Conservation (phyloP, 2,329 filamentous ascomycete genomes). For the Gliomastix tumulicola region DNA sequence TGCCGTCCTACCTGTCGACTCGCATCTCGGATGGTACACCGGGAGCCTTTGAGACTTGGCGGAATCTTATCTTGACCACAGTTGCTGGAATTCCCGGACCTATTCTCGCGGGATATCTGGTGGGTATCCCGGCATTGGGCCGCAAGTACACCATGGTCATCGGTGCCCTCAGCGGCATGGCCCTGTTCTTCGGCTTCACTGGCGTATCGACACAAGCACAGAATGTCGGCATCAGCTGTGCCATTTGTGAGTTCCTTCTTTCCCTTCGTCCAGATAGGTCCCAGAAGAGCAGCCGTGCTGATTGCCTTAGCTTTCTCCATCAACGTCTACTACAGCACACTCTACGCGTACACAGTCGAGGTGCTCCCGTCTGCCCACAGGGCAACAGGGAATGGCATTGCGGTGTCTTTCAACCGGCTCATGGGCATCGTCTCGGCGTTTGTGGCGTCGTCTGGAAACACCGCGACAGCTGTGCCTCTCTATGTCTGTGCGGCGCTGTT, state of each 20-base stretch:
- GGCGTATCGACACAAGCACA: slow-evolving; percentile 49
- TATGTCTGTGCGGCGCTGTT: slow-evolving; percentile 57
- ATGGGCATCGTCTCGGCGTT: slow-evolving; percentile 37
- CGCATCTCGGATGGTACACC: background rate
- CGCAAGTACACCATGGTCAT: slow-evolving; percentile 51
- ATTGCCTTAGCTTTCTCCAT: background rate
- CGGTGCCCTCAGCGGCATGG: slow-evolving; percentile 52
- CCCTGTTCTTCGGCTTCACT: slow-evolving; percentile 65
- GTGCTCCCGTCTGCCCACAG: slow-evolving; percentile 43
- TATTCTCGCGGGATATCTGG: slow-evolving; percentile 55
- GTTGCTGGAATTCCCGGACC: slow-evolving; percentile 57
- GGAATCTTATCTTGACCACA: slow-evolving; percentile 60
- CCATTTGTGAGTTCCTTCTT: slow-evolving; percentile 18
- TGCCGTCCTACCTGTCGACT: slow-evolving; percentile 25
- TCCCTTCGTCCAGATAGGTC: too few species aligned
- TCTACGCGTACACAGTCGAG: slow-evolving; percentile 48
- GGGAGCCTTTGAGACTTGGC: slow-evolving; percentile 36
- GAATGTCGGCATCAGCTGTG: slow-evolving; percentile 58
- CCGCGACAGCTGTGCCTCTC: slow-evolving; percentile 49
- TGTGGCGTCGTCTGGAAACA: slow-evolving; percentile 44
- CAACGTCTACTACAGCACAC: slow-evolving; percentile 7
- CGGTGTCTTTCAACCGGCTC: slow-evolving; percentile 45
- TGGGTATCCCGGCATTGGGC: slow-evolving; percentile 42
- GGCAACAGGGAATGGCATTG: slow-evolving; percentile 34
- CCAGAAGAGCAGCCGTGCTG: too few species aligned